These are phyloP conservation scores for Solanum chacoense DNA, from an alignment of 305 asterid genomes.

Conservation along the genomic window DNA sequence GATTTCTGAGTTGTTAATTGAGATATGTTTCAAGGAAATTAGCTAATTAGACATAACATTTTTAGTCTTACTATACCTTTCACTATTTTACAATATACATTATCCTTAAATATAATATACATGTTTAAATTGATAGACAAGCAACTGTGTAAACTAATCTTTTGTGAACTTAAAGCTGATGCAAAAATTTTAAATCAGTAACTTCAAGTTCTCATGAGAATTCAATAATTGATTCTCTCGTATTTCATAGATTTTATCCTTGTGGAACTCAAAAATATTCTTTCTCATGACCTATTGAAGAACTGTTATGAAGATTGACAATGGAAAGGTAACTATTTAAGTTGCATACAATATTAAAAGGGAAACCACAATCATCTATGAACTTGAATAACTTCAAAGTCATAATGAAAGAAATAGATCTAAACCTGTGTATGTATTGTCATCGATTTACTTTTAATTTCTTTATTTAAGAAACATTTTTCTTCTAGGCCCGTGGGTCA, in stretches of 20 bases:
- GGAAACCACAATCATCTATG: neutral
- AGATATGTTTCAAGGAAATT: too few species aligned
- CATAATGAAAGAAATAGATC: too few species aligned
- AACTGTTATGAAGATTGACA: neutral
- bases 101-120: neutral
- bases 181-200: neutral
- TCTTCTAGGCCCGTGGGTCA: too few species aligned
- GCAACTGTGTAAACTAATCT: neutral
- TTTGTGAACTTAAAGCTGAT: neutral
- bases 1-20: neutral
- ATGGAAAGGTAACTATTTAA: neutral
- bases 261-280: too few species aligned
- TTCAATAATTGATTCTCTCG: neutral
- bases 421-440: neutral
- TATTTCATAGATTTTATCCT: slow-evolving; percentile 30
- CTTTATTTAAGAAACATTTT: too few species aligned
- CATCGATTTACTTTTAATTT: too few species aligned
- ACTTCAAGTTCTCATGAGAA: neutral
- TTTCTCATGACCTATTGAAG: neutral
- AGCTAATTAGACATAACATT: too few species aligned
- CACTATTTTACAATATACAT: neutral
- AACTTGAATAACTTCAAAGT: too few species aligned
- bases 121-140: neutral
- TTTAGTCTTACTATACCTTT: too few species aligned
- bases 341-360: too few species aligned